Conservation (phyloP, 176 grass and related monocot genomes). For the Eremochloa ophiuroides region DNA sequence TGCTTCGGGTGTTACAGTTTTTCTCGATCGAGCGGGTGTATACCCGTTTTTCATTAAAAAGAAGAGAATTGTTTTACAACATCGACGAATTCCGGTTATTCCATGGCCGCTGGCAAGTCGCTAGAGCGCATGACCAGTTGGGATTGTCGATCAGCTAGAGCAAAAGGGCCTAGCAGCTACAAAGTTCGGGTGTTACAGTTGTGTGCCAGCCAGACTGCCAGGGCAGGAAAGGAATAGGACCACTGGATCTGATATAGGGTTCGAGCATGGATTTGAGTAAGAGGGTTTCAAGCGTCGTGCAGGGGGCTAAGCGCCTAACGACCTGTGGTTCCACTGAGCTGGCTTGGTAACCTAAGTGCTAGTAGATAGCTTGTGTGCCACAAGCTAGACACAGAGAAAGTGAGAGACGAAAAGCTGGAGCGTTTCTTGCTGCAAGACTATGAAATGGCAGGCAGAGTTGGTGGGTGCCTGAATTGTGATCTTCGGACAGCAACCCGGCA, state of each 20-base stretch:
- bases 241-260: not conserved
- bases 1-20: not conserved
- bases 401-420: not conserved
- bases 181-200: constrained; percentile 16
- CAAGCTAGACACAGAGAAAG: not conserved
- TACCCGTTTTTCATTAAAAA: too few species aligned
- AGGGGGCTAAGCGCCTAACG: constrained; percentile 27
- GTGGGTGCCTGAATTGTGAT: constrained; percentile 22
- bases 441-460: not conserved
- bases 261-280: constrained; percentile 24
- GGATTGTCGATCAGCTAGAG: too few species aligned
- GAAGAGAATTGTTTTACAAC: too few species aligned
- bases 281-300: constrained; percentile 5
- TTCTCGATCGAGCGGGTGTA: too few species aligned
- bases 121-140: too few species aligned
- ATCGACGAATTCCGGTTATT: too few species aligned
- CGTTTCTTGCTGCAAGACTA: constrained; percentile 9
- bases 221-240: not conserved
- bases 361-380: not conserved
- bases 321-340: constrained; percentile 15
- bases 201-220: too few species aligned
- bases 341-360: constrained; percentile 8
- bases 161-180: too few species aligned
- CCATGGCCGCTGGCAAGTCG: too few species aligned
- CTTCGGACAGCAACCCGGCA: constrained; percentile 24